Evolutionary conservation across 2,329 filamentous ascomycete species (phyloP).

Genomic region (Talaromyces amestolkiae): DNA sequence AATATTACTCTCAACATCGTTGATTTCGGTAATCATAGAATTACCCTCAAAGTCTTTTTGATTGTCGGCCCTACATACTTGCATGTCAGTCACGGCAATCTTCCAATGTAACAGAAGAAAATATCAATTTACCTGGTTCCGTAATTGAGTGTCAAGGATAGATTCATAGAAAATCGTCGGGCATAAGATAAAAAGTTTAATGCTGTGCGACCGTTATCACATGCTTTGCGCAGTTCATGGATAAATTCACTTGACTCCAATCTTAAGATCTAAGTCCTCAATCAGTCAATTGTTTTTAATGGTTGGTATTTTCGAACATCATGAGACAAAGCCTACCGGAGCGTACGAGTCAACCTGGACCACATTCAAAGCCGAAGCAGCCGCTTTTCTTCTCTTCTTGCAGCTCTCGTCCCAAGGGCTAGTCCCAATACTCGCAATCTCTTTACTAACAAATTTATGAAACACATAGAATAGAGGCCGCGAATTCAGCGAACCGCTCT

Average conservation of each 20-base stretch:
- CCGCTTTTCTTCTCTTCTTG: conserved; percentile 20
- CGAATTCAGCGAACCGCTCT: conserved; percentile 43
- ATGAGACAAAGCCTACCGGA: conserved; percentile 3
- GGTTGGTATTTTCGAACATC: not conserved
- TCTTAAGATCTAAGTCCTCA: conserved; percentile 9
- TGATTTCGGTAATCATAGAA: conserved; percentile 18
- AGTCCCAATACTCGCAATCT: conserved; percentile 21
- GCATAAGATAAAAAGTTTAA: conserved; percentile 17
- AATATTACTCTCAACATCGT: conserved; percentile 20
- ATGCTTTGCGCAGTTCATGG: conserved; percentile 15
- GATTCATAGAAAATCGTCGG: conserved; percentile 16
- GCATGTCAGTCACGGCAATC: no score
- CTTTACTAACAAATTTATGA: conserved; percentile 36
- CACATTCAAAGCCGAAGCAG: conserved; percentile 19
- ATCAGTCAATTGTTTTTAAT: not conserved
- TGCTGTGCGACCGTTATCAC: conserved; percentile 5
- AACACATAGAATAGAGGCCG: conserved; percentile 48
- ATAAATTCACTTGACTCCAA: conserved; percentile 20
- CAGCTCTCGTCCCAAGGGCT: conserved; percentile 21
- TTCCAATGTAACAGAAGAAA: no score
- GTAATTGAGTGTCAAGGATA: conserved; percentile 19
- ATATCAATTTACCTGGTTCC: conserved; percentile 11
- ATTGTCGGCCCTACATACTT: conserved; percentile 1
- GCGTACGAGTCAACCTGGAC: conserved; percentile 19
- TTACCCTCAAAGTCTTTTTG: conserved; percentile 16